phyloP scores from a whole-genome alignment of 2,329 filamentous ascomycete species.

The Exophiala aquamarina region DNA sequence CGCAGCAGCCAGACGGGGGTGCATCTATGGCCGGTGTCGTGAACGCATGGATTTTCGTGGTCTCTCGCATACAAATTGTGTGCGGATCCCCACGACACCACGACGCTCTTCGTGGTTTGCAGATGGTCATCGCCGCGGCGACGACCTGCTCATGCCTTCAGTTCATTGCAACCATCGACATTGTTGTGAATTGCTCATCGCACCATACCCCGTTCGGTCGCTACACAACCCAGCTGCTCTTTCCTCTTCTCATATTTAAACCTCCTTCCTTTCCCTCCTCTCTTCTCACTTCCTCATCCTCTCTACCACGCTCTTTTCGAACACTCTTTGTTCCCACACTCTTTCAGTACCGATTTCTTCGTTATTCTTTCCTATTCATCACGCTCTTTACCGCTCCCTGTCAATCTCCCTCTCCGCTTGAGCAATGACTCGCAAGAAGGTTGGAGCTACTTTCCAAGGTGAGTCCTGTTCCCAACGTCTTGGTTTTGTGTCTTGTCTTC shows the following conservation, averaged over 20 bases:
- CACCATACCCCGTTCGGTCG: not conserved
- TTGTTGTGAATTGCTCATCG: too few species aligned
- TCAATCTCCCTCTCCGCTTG: too few species aligned
- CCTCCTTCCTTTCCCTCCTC: constrained; percentile 5
- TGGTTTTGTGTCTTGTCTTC: not conserved
- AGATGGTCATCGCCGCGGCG: constrained; percentile 1
- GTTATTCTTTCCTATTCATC: too few species aligned
- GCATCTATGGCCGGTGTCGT: not conserved
- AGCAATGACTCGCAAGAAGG: too few species aligned
- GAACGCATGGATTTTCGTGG: not conserved
- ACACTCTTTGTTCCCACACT: not conserved
- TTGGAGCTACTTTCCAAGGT: not conserved
- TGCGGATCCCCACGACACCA: not conserved
- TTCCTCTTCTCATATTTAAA: constrained; percentile 11
- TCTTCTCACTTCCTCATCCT: constrained; percentile 13
- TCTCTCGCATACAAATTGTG: constrained; percentile 9
- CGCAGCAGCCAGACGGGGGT: not conserved
- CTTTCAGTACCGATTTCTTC: too few species aligned
- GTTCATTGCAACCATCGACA: too few species aligned
- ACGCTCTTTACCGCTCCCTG: too few species aligned
- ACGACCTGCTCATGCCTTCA: constrained; percentile 1
- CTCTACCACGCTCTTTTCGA: constrained; percentile 7
- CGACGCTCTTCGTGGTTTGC: not conserved
- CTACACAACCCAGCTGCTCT: constrained; percentile 5
- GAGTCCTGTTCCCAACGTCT: constrained; percentile 2